These are phyloP conservation scores for Cercospora beticola DNA, from an alignment of 2,329 filamentous ascomycete species.

Conservation along the genomic window DNA sequence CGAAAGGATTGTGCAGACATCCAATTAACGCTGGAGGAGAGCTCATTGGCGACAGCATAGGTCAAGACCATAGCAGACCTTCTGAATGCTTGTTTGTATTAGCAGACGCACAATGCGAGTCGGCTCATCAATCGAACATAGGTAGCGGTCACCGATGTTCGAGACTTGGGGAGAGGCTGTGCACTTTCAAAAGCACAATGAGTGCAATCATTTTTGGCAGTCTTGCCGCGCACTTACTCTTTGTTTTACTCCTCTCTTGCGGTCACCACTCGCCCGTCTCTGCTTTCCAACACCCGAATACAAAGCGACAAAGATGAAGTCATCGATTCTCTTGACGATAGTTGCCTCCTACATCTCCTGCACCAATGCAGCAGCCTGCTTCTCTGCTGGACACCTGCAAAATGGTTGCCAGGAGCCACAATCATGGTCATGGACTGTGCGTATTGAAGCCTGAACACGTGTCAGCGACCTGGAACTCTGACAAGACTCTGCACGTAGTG, in stretches of 20 bases:
- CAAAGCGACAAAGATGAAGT: not conserved
- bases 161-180: not conserved
- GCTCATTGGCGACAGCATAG: not conserved
- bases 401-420: not conserved
- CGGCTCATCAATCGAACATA: not conserved
- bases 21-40: not conserved
- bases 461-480: too few relatives aligned
- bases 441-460: not conserved
- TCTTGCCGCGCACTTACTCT: not conserved
- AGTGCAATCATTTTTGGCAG: not conserved
- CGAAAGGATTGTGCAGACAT: not conserved
- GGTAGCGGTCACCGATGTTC: not conserved
- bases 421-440: not conserved
- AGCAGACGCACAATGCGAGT: not conserved
- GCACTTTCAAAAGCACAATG: not conserved
- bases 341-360: not conserved
- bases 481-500: not conserved
- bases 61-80: not conserved
- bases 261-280: not conserved
- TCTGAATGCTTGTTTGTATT: not conserved
- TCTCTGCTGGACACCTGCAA: not conserved
- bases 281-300: not conserved
- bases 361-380: not conserved
- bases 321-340: not conserved
- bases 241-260: not conserved